Percentiles rank a stretch among this genome's conserved stretches.
Conservation (phyloP, 2,329 filamentous ascomycete species). For the Stenocarpella maydis region DNA sequence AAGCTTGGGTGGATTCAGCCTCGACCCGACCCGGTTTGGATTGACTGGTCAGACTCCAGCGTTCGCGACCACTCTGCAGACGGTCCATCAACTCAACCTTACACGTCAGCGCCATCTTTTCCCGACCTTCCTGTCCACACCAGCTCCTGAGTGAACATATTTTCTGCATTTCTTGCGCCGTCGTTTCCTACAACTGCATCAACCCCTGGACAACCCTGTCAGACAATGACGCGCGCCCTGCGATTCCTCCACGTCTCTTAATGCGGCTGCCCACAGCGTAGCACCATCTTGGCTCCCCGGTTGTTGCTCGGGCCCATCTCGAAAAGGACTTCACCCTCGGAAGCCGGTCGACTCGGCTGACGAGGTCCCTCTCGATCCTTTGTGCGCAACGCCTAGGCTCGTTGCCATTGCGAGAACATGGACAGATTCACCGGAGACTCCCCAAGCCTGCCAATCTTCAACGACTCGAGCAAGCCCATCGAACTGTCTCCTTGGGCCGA, state of each 20-base stretch:
- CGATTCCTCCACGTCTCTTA: conserved; percentile 25
- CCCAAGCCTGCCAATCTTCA: conserved; percentile 33
- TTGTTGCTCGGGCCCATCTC: conserved; percentile 23
- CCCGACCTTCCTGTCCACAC: conserved; percentile 11
- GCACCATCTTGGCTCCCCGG: conserved; percentile 27
- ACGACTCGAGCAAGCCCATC: conserved; percentile 32
- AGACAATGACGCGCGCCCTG: conserved; percentile 28
- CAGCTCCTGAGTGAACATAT: conserved; percentile 6
- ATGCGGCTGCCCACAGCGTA: conserved; percentile 30
- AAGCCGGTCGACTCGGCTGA: conserved; percentile 4
- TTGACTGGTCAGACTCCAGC: conserved; percentile 21
- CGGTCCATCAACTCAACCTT: neutral
- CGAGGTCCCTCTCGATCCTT: neutral
- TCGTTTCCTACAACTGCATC: neutral
- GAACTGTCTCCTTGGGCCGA: conserved; percentile 39
- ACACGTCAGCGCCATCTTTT: conserved; percentile 32
- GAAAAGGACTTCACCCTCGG: neutral
- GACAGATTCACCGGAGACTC: conserved; percentile 35
- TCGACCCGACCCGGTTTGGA: conserved; percentile 18
- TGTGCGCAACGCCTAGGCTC: neutral
- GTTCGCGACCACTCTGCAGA: conserved; percentile 1
- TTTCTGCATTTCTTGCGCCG: neutral
- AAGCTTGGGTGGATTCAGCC: conserved; percentile 26
- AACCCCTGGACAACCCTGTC: conserved; percentile 3
- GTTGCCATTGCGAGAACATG: conserved; percentile 27